Conservation (phyloP, 805 yeast species). For the Starmera amethionina region DNA sequence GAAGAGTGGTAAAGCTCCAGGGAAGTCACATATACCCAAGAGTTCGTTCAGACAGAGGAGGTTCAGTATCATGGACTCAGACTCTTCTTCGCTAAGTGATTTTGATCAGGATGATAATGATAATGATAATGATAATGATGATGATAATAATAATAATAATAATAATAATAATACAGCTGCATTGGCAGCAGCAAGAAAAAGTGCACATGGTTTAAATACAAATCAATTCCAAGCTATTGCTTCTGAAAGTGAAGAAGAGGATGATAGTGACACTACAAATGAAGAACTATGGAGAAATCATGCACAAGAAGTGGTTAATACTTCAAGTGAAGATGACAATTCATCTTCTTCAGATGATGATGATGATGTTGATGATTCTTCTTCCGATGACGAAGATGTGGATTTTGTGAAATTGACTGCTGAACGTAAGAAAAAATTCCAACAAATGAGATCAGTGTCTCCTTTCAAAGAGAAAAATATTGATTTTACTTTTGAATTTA, state of each 20-base stretch:
- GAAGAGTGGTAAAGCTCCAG: slow-evolving; percentile 18
- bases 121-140: slow-evolving; percentile 5
- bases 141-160: slow-evolving; percentile 17
- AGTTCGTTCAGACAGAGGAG: slow-evolving; percentile 24
- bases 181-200: slow-evolving; percentile 14
- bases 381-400: slow-evolving; percentile 57
- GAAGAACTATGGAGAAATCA: slow-evolving; percentile 20
- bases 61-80: slow-evolving; percentile 35
- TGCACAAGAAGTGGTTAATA: slow-evolving; percentile 18
- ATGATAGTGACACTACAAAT: slow-evolving; percentile 11
- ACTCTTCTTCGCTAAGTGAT: slow-evolving; percentile 29
- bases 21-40: slow-evolving; percentile 17
- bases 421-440: slow-evolving; percentile 46
- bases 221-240: slow-evolving; percentile 23
- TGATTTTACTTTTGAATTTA: slow-evolving; percentile 31
- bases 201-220: slow-evolving; percentile 20
- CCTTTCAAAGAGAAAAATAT: slow-evolving; percentile 22
- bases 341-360: slow-evolving; percentile 26
- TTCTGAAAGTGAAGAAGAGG: slow-evolving; percentile 21
- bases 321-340: slow-evolving; percentile 23
- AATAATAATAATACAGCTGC: slow-evolving; percentile 11
- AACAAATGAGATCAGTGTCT: slow-evolving; percentile 2
- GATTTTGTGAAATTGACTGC: slow-evolving; percentile 68
- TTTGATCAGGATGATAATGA: slow-evolving; percentile 24
- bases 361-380: slow-evolving; percentile 31